Percentiles rank a stretch among this genome's conserved stretches.
Evolutionary conservation across 305 asterid species (phyloP).

Genomic region (Solanum aculeatissimum): DNA sequence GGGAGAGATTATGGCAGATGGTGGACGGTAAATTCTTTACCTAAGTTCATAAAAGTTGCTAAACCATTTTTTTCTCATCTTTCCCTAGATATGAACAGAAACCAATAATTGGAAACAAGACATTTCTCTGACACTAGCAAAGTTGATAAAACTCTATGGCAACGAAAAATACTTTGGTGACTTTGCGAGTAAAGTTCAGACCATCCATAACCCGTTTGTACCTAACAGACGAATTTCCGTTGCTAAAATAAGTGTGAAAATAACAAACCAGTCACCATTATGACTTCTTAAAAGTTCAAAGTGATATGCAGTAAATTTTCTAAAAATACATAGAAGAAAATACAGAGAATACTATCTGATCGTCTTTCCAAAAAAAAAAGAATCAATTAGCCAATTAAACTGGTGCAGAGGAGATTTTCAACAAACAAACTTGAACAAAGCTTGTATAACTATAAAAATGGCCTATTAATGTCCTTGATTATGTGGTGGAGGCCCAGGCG

Average conservation of each 20-base stretch:
- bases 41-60: neutral
- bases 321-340: neutral
- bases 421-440: neutral
- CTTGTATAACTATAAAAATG: neutral
- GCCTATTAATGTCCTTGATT: constrained; percentile 61
- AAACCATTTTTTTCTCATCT: no score
- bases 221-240: neutral
- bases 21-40: neutral
- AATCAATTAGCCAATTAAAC: neutral
- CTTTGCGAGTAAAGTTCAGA: neutral
- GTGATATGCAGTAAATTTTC: neutral
- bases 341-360: neutral
- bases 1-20: no score
- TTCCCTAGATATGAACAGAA: neutral
- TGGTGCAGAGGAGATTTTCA: neutral
- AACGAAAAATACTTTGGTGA: neutral
- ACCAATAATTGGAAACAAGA: neutral
- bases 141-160: neutral
- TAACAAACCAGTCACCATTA: neutral
- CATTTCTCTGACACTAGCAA: neutral
- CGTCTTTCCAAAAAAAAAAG: neutral
- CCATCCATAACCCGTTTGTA: neutral
- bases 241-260: neutral
- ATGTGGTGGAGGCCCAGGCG: constrained; percentile 97
- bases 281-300: neutral